Evolutionary conservation across 2,329 filamentous ascomycete genomes (phyloP).

Genomic region (Alternaria rosae): DNA sequence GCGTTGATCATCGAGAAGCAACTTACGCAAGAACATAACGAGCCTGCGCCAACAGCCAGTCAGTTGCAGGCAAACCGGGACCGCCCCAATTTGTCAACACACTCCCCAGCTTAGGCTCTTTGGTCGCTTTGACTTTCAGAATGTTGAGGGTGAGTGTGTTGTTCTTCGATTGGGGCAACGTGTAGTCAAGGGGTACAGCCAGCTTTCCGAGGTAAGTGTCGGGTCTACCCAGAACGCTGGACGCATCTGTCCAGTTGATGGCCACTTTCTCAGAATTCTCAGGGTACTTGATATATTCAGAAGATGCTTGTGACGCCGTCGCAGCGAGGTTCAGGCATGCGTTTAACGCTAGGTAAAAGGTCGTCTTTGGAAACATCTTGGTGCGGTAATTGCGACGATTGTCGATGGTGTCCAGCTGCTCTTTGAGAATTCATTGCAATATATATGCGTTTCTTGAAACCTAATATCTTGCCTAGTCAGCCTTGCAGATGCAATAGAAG

Average conservation of each 20-base stretch:
- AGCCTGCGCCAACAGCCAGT: neutral
- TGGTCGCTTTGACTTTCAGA: neutral
- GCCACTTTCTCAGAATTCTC: neutral
- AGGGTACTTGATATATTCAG: fast-evolving
- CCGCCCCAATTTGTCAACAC: neutral
- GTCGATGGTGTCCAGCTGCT: no score
- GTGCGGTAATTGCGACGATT: neutral
- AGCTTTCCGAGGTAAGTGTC: neutral
- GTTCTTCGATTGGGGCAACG: neutral
- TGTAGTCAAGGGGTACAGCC: neutral
- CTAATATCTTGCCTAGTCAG: neutral
- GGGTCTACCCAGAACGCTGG: neutral
- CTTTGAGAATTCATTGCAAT: no score
- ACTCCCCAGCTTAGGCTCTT: neutral
- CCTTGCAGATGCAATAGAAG: neutral
- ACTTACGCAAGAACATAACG: neutral
- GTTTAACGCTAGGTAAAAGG: neutral
- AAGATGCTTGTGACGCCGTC: neutral
- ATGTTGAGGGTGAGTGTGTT: neutral
- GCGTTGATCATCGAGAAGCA: neutral
- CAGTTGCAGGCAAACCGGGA: neutral
- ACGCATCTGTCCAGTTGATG: neutral
- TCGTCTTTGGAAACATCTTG: neutral
- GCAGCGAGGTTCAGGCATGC: neutral
- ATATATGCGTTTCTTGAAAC: neutral